These are phyloP conservation scores for Fusarium liriodendri DNA, from an alignment of 2,329 filamentous ascomycete species.

Conservation along the genomic window DNA sequence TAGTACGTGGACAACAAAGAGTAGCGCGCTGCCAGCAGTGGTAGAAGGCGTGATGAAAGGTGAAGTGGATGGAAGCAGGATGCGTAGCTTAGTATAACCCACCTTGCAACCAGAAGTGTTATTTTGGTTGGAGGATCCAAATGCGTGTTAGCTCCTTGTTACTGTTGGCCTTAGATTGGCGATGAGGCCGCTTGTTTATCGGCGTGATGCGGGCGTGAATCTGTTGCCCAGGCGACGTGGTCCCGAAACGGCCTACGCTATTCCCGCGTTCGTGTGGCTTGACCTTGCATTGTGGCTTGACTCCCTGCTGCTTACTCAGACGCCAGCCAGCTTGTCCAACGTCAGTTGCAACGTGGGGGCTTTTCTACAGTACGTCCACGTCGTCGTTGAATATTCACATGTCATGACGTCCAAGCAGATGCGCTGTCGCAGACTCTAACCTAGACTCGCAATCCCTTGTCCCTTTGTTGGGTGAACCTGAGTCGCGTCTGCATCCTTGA, in stretches of 20 bases:
- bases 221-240: constrained; percentile 35
- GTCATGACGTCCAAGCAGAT: constrained; percentile 34
- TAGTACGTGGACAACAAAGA: constrained; percentile 50
- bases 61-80: constrained; percentile 5
- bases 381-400: constrained; percentile 32
- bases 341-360: constrained; percentile 27
- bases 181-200: constrained; percentile 44
- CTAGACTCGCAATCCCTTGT: constrained; percentile 21
- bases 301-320: constrained; percentile 19
- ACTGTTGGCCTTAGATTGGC: constrained; percentile 33
- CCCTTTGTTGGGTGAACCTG: constrained; percentile 5
- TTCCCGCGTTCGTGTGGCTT: constrained; percentile 1
- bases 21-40: constrained; percentile 48
- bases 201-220: not conserved
- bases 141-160: constrained; percentile 34
- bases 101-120: constrained; percentile 36
- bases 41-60: constrained; percentile 42
- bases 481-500: constrained; percentile 2
- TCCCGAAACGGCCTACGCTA: not conserved
- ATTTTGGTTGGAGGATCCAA: constrained; percentile 38
- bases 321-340: not conserved
- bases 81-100: constrained; percentile 13
- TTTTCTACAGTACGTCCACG: constrained; percentile 4
- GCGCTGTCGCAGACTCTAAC: constrained; percentile 34
- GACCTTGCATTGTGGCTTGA: constrained; percentile 7